phyloP scores from a whole-genome alignment of 2,329 filamentous ascomycete species.

The Sporothrix phasma region DNA sequence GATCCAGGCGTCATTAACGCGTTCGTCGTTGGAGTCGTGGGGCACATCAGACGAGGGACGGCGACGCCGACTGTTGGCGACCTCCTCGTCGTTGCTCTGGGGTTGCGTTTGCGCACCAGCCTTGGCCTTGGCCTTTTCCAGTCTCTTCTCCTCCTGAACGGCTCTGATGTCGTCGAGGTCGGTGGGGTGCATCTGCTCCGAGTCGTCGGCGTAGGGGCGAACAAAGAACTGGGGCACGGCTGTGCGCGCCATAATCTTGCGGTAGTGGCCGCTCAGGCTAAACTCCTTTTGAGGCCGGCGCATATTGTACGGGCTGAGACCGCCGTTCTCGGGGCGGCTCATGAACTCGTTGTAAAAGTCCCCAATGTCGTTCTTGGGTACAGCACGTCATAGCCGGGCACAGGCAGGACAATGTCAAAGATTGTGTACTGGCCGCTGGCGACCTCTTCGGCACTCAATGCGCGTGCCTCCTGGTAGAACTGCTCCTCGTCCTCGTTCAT shows the following conservation, averaged over 20 bases:
- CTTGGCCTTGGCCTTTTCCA: background rate
- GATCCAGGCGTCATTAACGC: conserved; percentile 32
- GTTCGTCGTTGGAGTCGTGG: conserved; percentile 17
- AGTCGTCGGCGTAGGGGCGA: conserved; percentile 56
- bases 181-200: conserved; percentile 80
- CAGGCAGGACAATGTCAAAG: conserved; percentile 81
- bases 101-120: no score
- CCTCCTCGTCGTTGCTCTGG: background rate
- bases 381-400: conserved; percentile 81
- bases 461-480: conserved; percentile 49
- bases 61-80: conserved; percentile 20
- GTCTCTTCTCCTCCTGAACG: background rate
- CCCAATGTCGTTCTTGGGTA: conserved; percentile 78
- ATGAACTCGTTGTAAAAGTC: conserved; percentile 81
- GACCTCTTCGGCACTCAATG: conserved; percentile 68
- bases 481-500: conserved; percentile 35
- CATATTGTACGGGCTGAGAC: conserved; percentile 78
- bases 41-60: conserved; percentile 16
- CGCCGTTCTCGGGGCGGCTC: conserved; percentile 65
- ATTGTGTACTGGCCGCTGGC: conserved; percentile 66
- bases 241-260: conserved; percentile 66
- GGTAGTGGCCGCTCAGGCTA: conserved; percentile 79
- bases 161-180: conserved; percentile 61
- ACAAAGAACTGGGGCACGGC: conserved; percentile 58
- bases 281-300: conserved; percentile 75